Conservation (phyloP, 2,329 filamentous ascomycete species). For the Dactylellina sp. region DNA sequence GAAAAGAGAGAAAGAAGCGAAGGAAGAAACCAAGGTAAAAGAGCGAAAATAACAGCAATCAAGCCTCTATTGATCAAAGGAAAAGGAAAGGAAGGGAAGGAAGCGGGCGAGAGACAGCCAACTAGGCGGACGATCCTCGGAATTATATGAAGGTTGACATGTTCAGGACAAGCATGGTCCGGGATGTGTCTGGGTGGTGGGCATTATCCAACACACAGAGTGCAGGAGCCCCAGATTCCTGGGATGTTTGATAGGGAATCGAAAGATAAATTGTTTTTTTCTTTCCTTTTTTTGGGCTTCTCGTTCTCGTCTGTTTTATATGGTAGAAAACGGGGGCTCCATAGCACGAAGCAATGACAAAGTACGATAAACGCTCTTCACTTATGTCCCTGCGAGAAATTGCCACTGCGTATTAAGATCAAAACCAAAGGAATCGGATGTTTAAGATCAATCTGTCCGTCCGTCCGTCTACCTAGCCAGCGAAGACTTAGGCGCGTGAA, state of each 20-base stretch:
- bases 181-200: slow-evolving; percentile 35
- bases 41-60: slow-evolving; percentile 33
- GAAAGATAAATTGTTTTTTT: not conserved
- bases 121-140: slow-evolving; percentile 56
- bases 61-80: slow-evolving; percentile 22
- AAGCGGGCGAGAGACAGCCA: slow-evolving; percentile 18
- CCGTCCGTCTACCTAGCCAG: not conserved
- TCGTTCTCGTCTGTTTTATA: not conserved
- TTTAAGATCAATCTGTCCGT: no score
- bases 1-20: slow-evolving; percentile 24
- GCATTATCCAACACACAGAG: slow-evolving; percentile 46
- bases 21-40: slow-evolving; percentile 37
- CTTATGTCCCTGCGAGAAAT: no score
- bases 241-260: not conserved
- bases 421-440: no score
- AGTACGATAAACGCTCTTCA: no score
- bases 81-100: slow-evolving; percentile 35
- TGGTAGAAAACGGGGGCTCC: no score
- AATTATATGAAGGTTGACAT: slow-evolving; percentile 56
- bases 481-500: not conserved
- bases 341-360: no score
- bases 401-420: no score
- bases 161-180: slow-evolving; percentile 54
- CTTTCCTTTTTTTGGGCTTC: slow-evolving; percentile 5
- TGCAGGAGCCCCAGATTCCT: slow-evolving; percentile 35